These are phyloP conservation scores for Geotrichum klebahnii DNA, from an alignment of 1,139 yeast species.

Conservation along the genomic window DNA sequence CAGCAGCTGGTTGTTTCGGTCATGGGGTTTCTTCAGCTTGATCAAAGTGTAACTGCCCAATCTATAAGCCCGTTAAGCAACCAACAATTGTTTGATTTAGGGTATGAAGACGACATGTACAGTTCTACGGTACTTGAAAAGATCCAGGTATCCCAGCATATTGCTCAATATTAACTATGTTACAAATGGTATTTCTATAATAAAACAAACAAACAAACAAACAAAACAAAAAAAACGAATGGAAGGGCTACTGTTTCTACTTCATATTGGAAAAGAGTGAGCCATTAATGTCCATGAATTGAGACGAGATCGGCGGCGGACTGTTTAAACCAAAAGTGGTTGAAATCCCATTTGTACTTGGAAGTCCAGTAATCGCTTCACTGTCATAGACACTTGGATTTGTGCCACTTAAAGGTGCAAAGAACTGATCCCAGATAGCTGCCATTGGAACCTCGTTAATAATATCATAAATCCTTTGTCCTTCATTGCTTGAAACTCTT, in stretches of 20 bases:
- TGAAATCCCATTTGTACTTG: no score
- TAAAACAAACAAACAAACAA: no score
- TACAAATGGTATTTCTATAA: background rate
- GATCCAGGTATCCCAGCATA: conserved; percentile 11
- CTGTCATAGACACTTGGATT: background rate
- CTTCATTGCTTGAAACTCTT: conserved; percentile 39
- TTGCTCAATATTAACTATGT: conserved; percentile 8
- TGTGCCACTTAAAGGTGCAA: conserved; percentile 29
- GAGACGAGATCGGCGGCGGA: no score
- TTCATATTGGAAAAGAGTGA: no score
- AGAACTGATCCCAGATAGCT: conserved; percentile 74
- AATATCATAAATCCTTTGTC: conserved; percentile 55
- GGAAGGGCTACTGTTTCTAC: no score
- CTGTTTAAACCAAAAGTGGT: no score
- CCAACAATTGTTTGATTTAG: conserved; percentile 12
- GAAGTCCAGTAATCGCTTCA: background rate
- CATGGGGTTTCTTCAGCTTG: conserved; percentile 3
- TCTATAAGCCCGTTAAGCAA: conserved; percentile 1
- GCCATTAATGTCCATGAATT: background rate
- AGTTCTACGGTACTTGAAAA: conserved; percentile 12
- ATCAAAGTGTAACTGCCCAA: conserved; percentile 3
- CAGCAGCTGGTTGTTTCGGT: conserved; percentile 14
- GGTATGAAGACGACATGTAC: conserved; percentile 22
- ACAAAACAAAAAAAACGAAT: no score
- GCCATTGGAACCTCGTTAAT: conserved; percentile 65